Percentiles rank a stretch among this genome's conserved stretches.
These are phyloP conservation scores for Colletotrichum horii DNA, from an alignment of 2,329 filamentous ascomycete species.

Conservation along the genomic window DNA sequence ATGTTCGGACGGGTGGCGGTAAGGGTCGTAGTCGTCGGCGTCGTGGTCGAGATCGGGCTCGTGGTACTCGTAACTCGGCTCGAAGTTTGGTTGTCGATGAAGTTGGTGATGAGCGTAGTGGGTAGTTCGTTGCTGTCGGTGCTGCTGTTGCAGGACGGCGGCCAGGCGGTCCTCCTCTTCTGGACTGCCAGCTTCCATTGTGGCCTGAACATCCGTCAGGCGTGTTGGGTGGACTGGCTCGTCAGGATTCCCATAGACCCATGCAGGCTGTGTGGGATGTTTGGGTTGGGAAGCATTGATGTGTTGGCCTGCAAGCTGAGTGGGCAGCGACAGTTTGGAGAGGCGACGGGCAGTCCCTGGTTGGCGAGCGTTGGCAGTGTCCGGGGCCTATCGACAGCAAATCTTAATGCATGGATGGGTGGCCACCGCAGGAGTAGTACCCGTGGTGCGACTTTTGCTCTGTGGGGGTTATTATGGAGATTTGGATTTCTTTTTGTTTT, in stretches of 20 bases:
- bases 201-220: constrained; percentile 51
- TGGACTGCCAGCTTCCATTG: constrained; percentile 54
- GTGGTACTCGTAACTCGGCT: constrained; percentile 28
- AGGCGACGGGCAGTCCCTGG: constrained; percentile 22
- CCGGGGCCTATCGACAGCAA: constrained; percentile 22
- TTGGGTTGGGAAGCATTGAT: constrained; percentile 49
- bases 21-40: constrained; percentile 27
- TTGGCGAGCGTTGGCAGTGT: constrained; percentile 21
- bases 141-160: constrained; percentile 28
- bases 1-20: constrained; percentile 26
- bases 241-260: constrained; percentile 45
- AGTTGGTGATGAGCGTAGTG: constrained; percentile 28
- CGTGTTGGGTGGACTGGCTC: constrained; percentile 45
- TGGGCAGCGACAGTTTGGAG: constrained; percentile 31
- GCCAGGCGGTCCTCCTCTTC: constrained; percentile 45
- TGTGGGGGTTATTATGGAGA: constrained; percentile 16
- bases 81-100: constrained; percentile 26
- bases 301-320: constrained; percentile 46
- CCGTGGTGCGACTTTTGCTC: constrained; percentile 20
- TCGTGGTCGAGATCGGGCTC: constrained; percentile 31
- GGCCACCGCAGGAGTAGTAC: constrained; percentile 17
- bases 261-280: constrained; percentile 42
- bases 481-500: background rate
- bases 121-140: constrained; percentile 34
- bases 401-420: constrained; percentile 22